A percentile compares a stretch with the other conserved stretches of the same genome.
Evolutionary conservation across 2,329 filamentous ascomycete species (phyloP).

Genomic region (Lachnellula subtilissima): DNA sequence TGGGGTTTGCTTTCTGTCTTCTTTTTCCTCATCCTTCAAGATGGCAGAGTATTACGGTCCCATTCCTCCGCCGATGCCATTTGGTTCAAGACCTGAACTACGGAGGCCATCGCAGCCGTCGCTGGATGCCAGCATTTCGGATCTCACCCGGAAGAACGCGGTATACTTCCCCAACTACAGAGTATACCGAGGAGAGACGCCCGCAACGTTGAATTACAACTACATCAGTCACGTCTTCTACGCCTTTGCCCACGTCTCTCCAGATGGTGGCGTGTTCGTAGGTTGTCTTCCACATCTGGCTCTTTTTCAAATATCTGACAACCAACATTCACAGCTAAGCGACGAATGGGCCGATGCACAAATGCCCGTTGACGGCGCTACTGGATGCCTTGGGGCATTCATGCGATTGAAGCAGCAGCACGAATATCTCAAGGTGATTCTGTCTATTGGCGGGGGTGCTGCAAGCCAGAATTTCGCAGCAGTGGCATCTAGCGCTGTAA

Average conservation of each 20-base stretch:
- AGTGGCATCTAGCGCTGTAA: conserved; percentile 56
- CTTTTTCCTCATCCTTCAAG: conserved; percentile 1
- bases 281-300: conserved; percentile 31
- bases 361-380: conserved; percentile 66
- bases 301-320: not conserved
- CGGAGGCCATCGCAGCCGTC: conserved; percentile 30
- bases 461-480: conserved; percentile 63
- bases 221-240: conserved; percentile 81
- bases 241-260: conserved; percentile 70
- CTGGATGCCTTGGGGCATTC: conserved; percentile 68
- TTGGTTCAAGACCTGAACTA: conserved; percentile 20
- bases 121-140: conserved; percentile 29
- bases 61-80: conserved; percentile 24
- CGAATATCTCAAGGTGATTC: conserved; percentile 65
- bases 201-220: conserved; percentile 67
- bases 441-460: conserved; percentile 68
- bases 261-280: conserved; percentile 72
- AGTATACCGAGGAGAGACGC: conserved; percentile 68
- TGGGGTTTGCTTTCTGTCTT: not conserved
- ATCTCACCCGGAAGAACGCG: conserved; percentile 63
- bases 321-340: conserved; percentile 52
- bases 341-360: conserved; percentile 74
- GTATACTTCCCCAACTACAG: conserved; percentile 81
- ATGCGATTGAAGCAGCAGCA: conserved; percentile 68
- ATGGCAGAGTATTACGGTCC: conserved; percentile 25